Base-by-base conservation (phyloP, 331 rosid genomes). In the Spiraea crenata region DNA sequence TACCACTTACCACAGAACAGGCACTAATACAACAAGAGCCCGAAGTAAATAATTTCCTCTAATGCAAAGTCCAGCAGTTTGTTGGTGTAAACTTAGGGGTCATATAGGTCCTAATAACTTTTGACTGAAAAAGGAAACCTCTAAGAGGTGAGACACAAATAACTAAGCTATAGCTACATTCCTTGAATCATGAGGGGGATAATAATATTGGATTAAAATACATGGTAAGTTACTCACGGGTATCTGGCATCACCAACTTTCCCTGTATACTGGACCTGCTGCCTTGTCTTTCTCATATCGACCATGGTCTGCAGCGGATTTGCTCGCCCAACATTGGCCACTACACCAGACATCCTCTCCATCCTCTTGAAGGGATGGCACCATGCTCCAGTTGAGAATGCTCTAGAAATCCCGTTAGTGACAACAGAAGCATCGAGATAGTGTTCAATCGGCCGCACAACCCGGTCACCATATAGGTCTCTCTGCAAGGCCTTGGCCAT, bases 361-460 rank as follows among this genome's bases (percentile, higher is more conserved):
- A 82, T 73, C 80, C 85, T 82, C 80, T 95, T 95, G 74, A 77
- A 91, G n/a, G 96, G 86, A 82, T 95, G 99, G 13, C 89, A 72
- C 99, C 99, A 95, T 12, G 98, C 96, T 60, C 99, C 98, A 9
- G 98, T 95, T 44, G 99, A 95, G 81, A 95, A 95, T 67, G 99
- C 99, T 75, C 99, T 77, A 52, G 93, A 86, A 50, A 95, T 89
- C 78, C 98, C 99, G 70, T 89, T 95, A 56, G 99, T 88, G 50
- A 95, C 88, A 65, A 95, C 88, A 49, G 99, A 89, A 50, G 99
- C 96, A 70, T 95, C 99, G 9, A 95, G 81, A 79, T 95, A 95
- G 75, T 86, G 84, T 63, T 95, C 99, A 74, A 89, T 77, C 3
- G 84, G 91, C 1, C 85, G 91, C 40, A 95, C 82, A 1, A 62